Conservation (phyloP, 495 filamentous ascomycete species). For the Paragyromitra xinjiangensis region DNA sequence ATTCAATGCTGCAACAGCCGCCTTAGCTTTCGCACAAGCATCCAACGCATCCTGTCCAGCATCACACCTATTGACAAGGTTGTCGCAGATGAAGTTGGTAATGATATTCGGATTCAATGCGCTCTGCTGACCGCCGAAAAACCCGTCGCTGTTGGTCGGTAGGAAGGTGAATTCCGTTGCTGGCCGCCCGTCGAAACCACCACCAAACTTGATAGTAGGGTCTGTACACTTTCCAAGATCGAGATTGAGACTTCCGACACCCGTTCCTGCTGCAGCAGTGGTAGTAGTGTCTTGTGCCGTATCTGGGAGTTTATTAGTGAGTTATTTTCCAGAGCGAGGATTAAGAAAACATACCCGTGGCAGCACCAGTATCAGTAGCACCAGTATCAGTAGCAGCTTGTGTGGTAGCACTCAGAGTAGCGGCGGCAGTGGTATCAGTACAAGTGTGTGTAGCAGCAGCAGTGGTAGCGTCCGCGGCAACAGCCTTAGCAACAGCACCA, state of each 20-base stretch:
- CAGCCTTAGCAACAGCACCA: not conserved
- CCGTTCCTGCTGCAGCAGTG: not conserved
- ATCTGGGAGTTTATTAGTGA: not conserved
- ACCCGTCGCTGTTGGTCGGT: constrained; percentile 59
- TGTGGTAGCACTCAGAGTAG: not conserved
- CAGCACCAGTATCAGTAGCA: not conserved
- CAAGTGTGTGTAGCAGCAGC: not conserved
- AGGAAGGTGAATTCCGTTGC: constrained; percentile 67
- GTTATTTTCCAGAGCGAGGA: constrained; percentile 13
- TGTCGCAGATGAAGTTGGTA: constrained; percentile 70
- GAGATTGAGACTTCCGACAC: constrained; percentile 41
- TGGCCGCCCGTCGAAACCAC: constrained; percentile 62
- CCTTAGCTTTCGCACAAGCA: constrained; percentile 62
- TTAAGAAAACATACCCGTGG: constrained; percentile 2
- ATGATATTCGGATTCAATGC: constrained; percentile 71
- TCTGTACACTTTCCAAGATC: constrained; percentile 65
- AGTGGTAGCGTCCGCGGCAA: not conserved
- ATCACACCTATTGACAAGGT: constrained; percentile 65
- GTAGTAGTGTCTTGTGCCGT: not conserved
- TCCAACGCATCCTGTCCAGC: constrained; percentile 62
- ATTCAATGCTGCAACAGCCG: constrained; percentile 58
- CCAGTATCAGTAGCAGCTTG: not conserved
- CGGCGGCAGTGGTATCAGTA: not conserved
- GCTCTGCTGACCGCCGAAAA: constrained; percentile 62
- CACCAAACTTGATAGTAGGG: constrained; percentile 66